These are phyloP conservation scores for Fusarium poae DNA, from an alignment of 2,329 filamentous ascomycete genomes.

Conservation along the genomic window DNA sequence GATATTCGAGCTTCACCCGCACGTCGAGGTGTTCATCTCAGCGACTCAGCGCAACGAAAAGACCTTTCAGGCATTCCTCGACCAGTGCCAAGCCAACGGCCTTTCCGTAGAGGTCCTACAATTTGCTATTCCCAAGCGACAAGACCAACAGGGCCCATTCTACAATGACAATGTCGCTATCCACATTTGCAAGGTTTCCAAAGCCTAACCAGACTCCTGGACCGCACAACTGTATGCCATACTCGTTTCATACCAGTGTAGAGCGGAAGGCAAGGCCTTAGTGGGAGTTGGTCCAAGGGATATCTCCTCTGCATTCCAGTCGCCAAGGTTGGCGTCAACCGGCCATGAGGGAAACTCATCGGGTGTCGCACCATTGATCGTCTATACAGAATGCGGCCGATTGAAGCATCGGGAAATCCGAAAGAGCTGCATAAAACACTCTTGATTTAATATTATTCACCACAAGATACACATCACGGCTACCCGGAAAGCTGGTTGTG, in stretches of 20 bases:
- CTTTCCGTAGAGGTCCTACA: conserved; percentile 60
- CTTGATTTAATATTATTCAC: conserved; percentile 10
- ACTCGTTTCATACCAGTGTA: conserved; percentile 7
- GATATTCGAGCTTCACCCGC: conserved; percentile 69
- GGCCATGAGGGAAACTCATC: conserved; percentile 9
- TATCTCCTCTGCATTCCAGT: conserved; percentile 44
- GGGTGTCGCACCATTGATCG: conserved; percentile 21
- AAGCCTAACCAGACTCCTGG: conserved; percentile 28
- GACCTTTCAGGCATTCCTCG: conserved; percentile 75
- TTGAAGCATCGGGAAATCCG: conserved; percentile 21
- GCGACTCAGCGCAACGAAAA: conserved; percentile 77
- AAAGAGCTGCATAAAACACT: background rate
- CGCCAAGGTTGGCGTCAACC: conserved; percentile 12
- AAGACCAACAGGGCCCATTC: conserved; percentile 71
- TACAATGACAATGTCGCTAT: conserved; percentile 72
- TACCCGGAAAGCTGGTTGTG: conserved; percentile 17
- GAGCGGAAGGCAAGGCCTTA: conserved; percentile 5
- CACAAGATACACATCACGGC: conserved; percentile 1
- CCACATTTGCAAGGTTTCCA: conserved; percentile 60
- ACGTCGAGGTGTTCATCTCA: conserved; percentile 72
- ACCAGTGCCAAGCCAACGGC: conserved; percentile 65
- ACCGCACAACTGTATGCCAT: conserved; percentile 16
- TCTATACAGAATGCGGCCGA: conserved; percentile 22
- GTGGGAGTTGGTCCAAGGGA: conserved; percentile 15
- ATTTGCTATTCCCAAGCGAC: conserved; percentile 56